A percentile compares a stretch with the other conserved stretches of the same genome.
Conservation (phyloP, 371 early-diverging fungal species). For the Mortierella sp. region DNA sequence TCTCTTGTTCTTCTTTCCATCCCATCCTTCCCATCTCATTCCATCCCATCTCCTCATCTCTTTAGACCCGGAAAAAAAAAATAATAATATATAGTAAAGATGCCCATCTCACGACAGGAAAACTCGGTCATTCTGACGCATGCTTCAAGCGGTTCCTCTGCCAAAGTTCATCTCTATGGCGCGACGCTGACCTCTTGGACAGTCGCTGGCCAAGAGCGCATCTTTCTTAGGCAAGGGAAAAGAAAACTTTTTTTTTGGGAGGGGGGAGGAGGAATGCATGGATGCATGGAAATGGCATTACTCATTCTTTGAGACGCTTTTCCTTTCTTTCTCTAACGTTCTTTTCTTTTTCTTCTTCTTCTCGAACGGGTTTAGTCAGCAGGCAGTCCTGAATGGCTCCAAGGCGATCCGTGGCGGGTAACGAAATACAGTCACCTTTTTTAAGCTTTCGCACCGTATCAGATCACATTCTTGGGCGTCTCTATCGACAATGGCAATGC, state of each 20-base stretch:
- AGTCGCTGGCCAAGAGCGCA: conserved; percentile 67
- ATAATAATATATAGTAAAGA: neutral
- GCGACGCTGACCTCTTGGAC: conserved; percentile 87
- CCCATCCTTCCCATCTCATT: neutral
- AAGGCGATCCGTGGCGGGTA: conserved; percentile 91
- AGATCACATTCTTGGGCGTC: too few relatives aligned
- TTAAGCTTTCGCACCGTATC: too few relatives aligned
- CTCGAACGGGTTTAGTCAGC: conserved; percentile 60
- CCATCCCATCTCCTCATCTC: too few relatives aligned
- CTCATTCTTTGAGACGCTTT: too few relatives aligned
- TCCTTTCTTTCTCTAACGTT: too few relatives aligned
- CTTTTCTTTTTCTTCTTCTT: too few relatives aligned
- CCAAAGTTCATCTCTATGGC: conserved; percentile 73
- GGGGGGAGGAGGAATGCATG: too few relatives aligned
- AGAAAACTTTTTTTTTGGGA: too few relatives aligned
- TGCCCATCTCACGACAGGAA: conserved; percentile 37
- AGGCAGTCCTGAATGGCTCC: conserved; percentile 79
- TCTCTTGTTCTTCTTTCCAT: neutral
- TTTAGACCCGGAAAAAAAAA: too few relatives aligned
- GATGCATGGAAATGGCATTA: too few relatives aligned
- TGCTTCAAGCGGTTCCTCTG: conserved; percentile 59
- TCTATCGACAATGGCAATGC: too few relatives aligned
- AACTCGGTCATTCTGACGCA: conserved; percentile 48
- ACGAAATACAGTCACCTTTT: neutral
- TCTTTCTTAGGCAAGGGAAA: conserved; percentile 77